Base-by-base conservation (phyloP, 495 filamentous ascomycete species). In the Gamarada debralockiae region DNA sequence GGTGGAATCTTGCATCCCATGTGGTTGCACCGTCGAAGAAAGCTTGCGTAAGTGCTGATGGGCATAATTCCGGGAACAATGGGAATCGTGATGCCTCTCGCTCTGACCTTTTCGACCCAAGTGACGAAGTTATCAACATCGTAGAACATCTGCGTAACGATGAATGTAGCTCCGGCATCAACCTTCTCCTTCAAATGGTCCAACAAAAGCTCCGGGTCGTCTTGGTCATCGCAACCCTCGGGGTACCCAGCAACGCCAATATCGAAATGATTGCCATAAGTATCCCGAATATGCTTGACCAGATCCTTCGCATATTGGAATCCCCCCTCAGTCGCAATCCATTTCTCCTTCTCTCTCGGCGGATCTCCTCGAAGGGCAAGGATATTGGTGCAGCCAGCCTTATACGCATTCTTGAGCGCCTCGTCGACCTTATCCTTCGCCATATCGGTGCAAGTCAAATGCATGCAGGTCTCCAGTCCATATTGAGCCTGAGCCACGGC, bases 131-230 rank as follows among this genome's bases (percentile, higher is more conserved):
- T 91, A 60, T 99, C 92, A 22, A 83, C 90, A 66, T 97, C 92
- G 71, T 99, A 99, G 70, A 96, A 96, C 95, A 99, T 99, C 73
- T 99, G 95, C 0, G 95, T 97, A 47, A 99, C 85, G 43, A 99
- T 83, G 68, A 96, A 97, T 9, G 88, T 84, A 47, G 85, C 91
- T 33, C 95, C 95, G 42, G 89, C 89, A 71, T 99, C 95, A 42
- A 97, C 84, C 71, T 99, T 99, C 71, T 97, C 89, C 73, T 97
- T 97, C 64, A 97, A 70, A 66, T 97, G 95, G 52, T 96, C 86
- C 51, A 97, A 81, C 64, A 97, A 77, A 21, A 79, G 70, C 25
- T 96, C 90, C 15, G 84, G 82, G 62, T 97, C 89, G 41, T 85
- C 75, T 59, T 95, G 87, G 62, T 97, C 95, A 58, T 99, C 95